Conservation (phyloP, 75 land plant genomes). For the Picea sitchensis region DNA sequence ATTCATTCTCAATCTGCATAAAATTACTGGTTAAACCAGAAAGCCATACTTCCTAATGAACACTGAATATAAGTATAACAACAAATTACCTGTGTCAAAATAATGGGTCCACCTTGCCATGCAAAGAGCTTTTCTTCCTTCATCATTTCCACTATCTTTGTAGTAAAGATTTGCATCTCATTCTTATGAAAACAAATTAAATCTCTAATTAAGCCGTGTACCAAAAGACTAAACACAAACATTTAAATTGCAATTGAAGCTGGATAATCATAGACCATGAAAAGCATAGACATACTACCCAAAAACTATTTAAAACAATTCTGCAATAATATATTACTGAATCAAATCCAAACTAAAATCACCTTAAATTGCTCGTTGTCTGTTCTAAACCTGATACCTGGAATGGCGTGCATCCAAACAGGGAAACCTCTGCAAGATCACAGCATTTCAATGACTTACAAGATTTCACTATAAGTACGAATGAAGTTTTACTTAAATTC, state of each 20-base stretch:
- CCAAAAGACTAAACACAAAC: not conserved
- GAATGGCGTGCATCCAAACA: conserved; percentile 77
- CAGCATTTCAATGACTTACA: not conserved
- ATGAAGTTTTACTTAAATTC: too few relatives aligned
- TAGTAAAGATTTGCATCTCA: conserved; percentile 75
- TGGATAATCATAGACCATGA: not conserved
- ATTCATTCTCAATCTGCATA: conserved; percentile 74
- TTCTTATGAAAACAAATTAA: conserved; percentile 18
- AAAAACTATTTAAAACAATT: too few relatives aligned
- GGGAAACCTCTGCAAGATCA: conserved; percentile 76
- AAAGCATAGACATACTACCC: not conserved
- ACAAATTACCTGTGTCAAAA: conserved; percentile 57
- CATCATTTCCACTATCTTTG: conserved; percentile 56
- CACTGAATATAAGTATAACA: not conserved
- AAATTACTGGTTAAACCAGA: not conserved
- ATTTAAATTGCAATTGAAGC: not conserved
- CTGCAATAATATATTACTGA: too few relatives aligned
- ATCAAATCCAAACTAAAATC: too few relatives aligned
- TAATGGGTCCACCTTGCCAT: conserved; percentile 85
- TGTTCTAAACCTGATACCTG: conserved; percentile 72
- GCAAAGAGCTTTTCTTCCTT: conserved; percentile 52
- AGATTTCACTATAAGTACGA: not conserved
- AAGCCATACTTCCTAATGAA: not conserved
- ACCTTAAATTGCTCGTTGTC: conserved; percentile 77
- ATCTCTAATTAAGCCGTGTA: not conserved